Percentiles rank a stretch among this genome's conserved stretches.
Evolutionary conservation across 192 early-diverging fungal species (phyloP).

Genomic region (Backusella sp.): DNA sequence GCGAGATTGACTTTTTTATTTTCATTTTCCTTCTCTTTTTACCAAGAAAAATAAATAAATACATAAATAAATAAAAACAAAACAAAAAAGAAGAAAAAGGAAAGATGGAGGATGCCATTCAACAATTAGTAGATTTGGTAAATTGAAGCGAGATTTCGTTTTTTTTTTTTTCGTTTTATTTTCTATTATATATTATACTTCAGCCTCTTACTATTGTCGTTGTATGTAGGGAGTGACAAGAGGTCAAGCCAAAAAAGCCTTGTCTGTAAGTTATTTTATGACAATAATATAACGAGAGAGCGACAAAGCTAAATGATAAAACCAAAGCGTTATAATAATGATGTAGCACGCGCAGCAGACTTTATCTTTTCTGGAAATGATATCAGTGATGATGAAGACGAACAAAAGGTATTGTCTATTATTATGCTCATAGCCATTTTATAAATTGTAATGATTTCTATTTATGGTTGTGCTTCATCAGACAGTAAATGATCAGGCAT

Average conservation of each 20-base stretch:
- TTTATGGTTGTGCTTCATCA: background rate
- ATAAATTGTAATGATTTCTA: background rate
- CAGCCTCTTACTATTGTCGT: background rate
- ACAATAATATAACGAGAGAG: background rate
- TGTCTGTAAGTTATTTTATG: constrained; percentile 12
- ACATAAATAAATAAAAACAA: background rate
- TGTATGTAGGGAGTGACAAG: constrained; percentile 16
- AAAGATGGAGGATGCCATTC: constrained; percentile 15
- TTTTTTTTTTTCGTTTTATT: background rate
- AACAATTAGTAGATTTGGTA: constrained; percentile 16
- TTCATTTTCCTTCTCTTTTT: background rate
- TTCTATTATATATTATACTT: background rate
- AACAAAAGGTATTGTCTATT: background rate
- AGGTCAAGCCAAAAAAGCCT: constrained; percentile 15
- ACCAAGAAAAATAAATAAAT: background rate
- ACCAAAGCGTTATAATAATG: constrained; percentile 37
- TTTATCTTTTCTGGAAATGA: constrained; percentile 37
- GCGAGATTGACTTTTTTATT: background rate
- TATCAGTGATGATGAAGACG: constrained; percentile 17
- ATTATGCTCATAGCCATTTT: background rate
- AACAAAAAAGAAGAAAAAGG: background rate
- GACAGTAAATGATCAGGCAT: background rate
- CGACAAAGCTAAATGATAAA: background rate
- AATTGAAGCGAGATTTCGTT: background rate
- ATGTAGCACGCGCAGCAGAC: constrained; percentile 38